Conservation (phyloP, 129 eudicot species). For the Scalesia atractyloides region DNA sequence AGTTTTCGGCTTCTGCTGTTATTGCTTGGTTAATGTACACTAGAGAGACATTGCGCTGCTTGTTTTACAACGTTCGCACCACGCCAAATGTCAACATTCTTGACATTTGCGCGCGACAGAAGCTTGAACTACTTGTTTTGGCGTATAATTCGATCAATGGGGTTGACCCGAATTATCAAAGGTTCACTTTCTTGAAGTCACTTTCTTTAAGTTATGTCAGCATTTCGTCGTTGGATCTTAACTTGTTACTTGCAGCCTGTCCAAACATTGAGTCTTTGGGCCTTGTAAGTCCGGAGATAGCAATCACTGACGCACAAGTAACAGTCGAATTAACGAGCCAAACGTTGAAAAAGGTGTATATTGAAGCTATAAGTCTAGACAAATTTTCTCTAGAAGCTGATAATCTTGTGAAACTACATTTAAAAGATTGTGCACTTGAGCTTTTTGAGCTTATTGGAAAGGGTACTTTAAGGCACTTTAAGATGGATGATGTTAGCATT, state of each 20-base stretch:
- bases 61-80: constrained; percentile 69
- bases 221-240: constrained; percentile 72
- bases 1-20: constrained; percentile 77
- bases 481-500: constrained; percentile 72
- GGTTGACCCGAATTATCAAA: constrained; percentile 71
- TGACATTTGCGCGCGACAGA: constrained; percentile 71
- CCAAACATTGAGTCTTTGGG: constrained; percentile 64
- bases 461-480: constrained; percentile 57
- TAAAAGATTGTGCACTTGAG: constrained; percentile 74
- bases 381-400: constrained; percentile 77
- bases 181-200: constrained; percentile 53
- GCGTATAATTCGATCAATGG: constrained; percentile 68
- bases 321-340: constrained; percentile 61
- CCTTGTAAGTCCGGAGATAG: constrained; percentile 68
- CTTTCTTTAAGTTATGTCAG: constrained; percentile 76
- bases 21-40: constrained; percentile 87
- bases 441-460: constrained; percentile 66
- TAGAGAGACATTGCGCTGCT: constrained; percentile 54
- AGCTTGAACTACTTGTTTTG: constrained; percentile 59
- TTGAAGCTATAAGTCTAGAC: constrained; percentile 75
- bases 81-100: constrained; percentile 78
- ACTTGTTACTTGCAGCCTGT: constrained; percentile 63
- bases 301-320: constrained; percentile 65
- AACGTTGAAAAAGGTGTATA: constrained; percentile 55
- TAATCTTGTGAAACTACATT: constrained; percentile 64